Evolutionary conservation across 495 filamentous ascomycete genomes (phyloP).

Genomic region (Neurospora africana): DNA sequence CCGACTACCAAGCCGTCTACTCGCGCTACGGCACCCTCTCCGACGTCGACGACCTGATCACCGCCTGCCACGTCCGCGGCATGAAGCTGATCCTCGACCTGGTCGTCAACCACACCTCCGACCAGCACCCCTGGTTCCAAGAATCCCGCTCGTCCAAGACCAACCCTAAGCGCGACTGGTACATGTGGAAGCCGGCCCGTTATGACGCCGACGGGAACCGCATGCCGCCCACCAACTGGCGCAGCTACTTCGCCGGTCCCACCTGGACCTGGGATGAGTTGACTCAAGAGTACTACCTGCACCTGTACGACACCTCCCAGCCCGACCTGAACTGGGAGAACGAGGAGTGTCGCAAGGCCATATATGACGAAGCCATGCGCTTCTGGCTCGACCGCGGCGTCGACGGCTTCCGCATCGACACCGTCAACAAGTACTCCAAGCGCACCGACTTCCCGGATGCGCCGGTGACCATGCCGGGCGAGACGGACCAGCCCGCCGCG

Average conservation of each 20-base stretch:
- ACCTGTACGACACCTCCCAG: slow-evolving; percentile 49
- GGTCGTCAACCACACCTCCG: slow-evolving; percentile 63
- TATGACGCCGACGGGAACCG: slow-evolving; percentile 44
- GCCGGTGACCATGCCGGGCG: slow-evolving; percentile 32
- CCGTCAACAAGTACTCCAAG: slow-evolving; percentile 57
- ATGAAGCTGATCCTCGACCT: slow-evolving; percentile 63
- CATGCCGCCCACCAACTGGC: slow-evolving; percentile 59
- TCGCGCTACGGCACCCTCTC: slow-evolving; percentile 51
- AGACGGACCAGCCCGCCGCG: slow-evolving; percentile 30
- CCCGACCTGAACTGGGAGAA: slow-evolving; percentile 67
- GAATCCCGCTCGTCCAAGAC: slow-evolving; percentile 47
- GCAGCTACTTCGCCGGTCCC: slow-evolving; percentile 38
- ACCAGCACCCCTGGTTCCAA: slow-evolving; percentile 60
- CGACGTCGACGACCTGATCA: slow-evolving; percentile 55
- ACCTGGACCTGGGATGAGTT: slow-evolving; percentile 52
- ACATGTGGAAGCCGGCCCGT: slow-evolving; percentile 52
- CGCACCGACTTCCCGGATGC: slow-evolving; percentile 47
- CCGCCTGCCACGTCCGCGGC: slow-evolving; percentile 42
- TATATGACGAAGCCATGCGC: slow-evolving; percentile 46
- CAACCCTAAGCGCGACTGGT: slow-evolving; percentile 52
- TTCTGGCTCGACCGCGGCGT: slow-evolving; percentile 58
- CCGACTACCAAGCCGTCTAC: slow-evolving; percentile 55
- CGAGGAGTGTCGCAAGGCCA: slow-evolving; percentile 43
- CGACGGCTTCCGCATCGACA: slow-evolving; percentile 59
- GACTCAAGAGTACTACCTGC: slow-evolving; percentile 57